Evolutionary conservation across 768 basidiomycete genomes (phyloP), one percentile per base, ranked within the genome.

Genomic region (Holtermanniella nyarrowii): DNA sequence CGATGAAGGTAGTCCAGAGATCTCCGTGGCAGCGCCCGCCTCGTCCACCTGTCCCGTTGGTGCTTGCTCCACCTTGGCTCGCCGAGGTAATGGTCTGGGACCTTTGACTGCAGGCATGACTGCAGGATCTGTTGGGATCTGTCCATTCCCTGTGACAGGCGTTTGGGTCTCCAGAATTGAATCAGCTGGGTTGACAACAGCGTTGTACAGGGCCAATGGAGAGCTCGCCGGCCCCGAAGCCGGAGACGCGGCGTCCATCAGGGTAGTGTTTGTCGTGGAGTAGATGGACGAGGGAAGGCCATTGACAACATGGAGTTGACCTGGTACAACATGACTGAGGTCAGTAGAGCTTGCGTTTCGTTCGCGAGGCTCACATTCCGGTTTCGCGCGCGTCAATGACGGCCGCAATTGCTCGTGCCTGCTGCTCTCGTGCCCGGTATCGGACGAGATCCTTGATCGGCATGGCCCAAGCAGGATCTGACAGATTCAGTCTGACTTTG

Each of bases 281-380:
- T 71, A 71, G 20, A 66, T 64, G n/a, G 69, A 70, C 2, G 72
- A 73, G 0, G 72, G 70, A 3, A 70, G 45, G 14, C 72, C 72
- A 42, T 73, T 73, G 42, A 71, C 60, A 5, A 73, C 66, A 26
- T 62, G 67, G 5, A 73, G 58, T 4, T 49, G 41, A 1, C 58
- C 59, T 11, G 56, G 43, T 21, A 26, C 5, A 24, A 7, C 7
- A 44, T 4, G 14, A 24, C n/a, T n/a, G 21, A 13, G 24, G 42
- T 5, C 13, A 45, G 3, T 5, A 18, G 7, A 23, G 26, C 26
- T 37, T 27, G 26, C 5, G 4, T 13, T 27, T 5, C 16, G 16
- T 7, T n/a, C 5, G 37, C 20, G 27, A 26, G 14, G 49, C 65
- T 56, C 26, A 64, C 66, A 57, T 13, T 5, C 56, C 59, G 5